Base-by-base conservation (phyloP, 345 rosid species). In the Kernera saxatilis region DNA sequence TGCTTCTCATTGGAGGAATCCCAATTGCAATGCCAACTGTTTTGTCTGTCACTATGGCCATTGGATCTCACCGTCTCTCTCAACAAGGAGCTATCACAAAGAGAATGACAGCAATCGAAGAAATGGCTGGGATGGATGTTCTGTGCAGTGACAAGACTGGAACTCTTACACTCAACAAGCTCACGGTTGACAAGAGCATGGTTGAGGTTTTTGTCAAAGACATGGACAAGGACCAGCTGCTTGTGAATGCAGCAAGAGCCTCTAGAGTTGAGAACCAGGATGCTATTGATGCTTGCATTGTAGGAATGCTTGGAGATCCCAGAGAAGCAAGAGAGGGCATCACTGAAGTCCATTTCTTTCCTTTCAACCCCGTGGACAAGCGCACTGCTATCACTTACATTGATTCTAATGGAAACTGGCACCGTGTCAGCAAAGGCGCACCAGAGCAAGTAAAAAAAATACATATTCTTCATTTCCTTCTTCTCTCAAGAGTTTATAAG, bases 1-100 rank as follows among this genome's bases (percentile, higher is more conserved):
- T 90, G 45, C 89, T 90, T 71, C 86, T 90, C 54, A 90, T 90
- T 18, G 96, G 96, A 53, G 96, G 96, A n/a, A 87, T 87, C 29
- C 96, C 96, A 13, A 90, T 90, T 67, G 96, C 96, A 69, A 90
- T 90, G 96, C 96, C 96, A 4, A 89, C 96, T 5, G 96, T 89
- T 22, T 78, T 89, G 79, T 89, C 96, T 11, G 93, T 90, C 37
- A 87, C 96, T 2, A 90, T 90, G 93, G 93, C 96, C 13, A 90
- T 90, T 60, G 96, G 93, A 10, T 90, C 96, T 32, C 96, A 87
- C 78, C 79, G 91, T 26, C 86, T 90, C 41, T 86, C 96, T 0
- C 73, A 90, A 68, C 96, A 90, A 83, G 96, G 93, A 48, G 91
- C 96, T 60, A 87, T 90, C 67, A 86, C 96, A 37, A 90, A 90